phyloP scores from a whole-genome alignment of 2,329 filamentous ascomycete genomes.

The Fusarium nelsonii region DNA sequence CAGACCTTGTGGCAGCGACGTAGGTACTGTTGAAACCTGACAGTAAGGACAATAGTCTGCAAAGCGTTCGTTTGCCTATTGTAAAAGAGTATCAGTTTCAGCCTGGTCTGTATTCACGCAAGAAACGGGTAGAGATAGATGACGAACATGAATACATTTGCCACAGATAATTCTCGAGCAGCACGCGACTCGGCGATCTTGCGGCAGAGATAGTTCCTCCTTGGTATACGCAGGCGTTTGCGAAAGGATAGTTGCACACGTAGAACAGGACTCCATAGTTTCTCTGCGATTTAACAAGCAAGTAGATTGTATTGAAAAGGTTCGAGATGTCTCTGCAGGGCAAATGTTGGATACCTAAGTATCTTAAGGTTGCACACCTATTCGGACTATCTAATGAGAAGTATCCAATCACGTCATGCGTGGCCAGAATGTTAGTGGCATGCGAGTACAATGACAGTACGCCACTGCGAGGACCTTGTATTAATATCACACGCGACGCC shows the following conservation, averaged over 20 bases:
- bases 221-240: conserved; percentile 65
- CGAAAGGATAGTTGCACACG: conserved; percentile 73
- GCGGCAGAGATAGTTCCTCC: conserved; percentile 67
- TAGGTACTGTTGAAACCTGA: conserved; percentile 74
- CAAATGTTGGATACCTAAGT: not conserved
- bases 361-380: conserved; percentile 17
- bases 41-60: conserved; percentile 78
- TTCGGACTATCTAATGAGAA: conserved; percentile 1
- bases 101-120: not conserved
- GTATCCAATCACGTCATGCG: conserved; percentile 48
- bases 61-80: conserved; percentile 74
- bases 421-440: conserved; percentile 34
- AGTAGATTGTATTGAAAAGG: not conserved
- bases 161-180: conserved; percentile 79
- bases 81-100: conserved; percentile 19
- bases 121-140: conserved; percentile 2
- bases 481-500: not conserved
- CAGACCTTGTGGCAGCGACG: conserved; percentile 70
- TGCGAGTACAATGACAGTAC: conserved; percentile 11
- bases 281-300: conserved; percentile 4
- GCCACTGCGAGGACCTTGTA: conserved; percentile 26
- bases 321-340: conserved; percentile 6
- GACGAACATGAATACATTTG: conserved; percentile 72
- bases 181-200: conserved; percentile 73
- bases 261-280: conserved; percentile 71